Percentiles rank a stretch among this genome's conserved stretches.
Conservation (phyloP, 139 green algal genomes). For the Coccomyxa sp. region DNA sequence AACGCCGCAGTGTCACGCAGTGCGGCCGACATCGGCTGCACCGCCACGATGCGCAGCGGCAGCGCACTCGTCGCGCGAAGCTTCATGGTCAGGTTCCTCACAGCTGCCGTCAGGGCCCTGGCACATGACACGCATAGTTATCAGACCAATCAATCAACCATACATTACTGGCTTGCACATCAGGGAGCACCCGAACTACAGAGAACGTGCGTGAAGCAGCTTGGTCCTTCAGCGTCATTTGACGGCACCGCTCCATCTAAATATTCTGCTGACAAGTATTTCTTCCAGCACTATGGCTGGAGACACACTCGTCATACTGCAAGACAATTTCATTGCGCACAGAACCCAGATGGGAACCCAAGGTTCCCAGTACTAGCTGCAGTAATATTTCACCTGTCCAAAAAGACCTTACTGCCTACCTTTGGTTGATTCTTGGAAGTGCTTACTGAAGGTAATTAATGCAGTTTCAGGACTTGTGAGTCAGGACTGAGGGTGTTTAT, state of each 20-base stretch:
- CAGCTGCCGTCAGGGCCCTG: conserved; percentile 43
- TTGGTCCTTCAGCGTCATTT: no score
- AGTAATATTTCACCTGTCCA: no score
- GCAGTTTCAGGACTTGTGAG: not conserved
- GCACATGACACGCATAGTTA: not conserved
- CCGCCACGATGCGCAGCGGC: conserved; percentile 48
- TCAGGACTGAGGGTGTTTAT: not conserved
- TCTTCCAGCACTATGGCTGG: no score
- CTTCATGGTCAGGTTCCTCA: conserved; percentile 64
- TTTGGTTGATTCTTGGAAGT: not conserved
- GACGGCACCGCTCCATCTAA: no score
- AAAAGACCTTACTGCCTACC: not conserved
- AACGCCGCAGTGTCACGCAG: conserved; percentile 53
- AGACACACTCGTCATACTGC: no score
- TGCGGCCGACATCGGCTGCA: conserved; percentile 54
- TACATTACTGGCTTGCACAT: not conserved
- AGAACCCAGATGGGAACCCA: no score
- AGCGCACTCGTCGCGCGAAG: conserved; percentile 49
- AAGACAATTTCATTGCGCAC: no score
- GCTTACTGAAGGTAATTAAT: not conserved
- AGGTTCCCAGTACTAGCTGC: no score
- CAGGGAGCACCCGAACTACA: not conserved
- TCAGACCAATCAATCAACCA: no score
- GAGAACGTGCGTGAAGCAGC: not conserved
- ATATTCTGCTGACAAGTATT: no score